A percentile compares a stretch with the other conserved stretches of the same genome.
phyloP scores from a whole-genome alignment of 805 yeast species.

The Candida khao-thaluensis region DNA sequence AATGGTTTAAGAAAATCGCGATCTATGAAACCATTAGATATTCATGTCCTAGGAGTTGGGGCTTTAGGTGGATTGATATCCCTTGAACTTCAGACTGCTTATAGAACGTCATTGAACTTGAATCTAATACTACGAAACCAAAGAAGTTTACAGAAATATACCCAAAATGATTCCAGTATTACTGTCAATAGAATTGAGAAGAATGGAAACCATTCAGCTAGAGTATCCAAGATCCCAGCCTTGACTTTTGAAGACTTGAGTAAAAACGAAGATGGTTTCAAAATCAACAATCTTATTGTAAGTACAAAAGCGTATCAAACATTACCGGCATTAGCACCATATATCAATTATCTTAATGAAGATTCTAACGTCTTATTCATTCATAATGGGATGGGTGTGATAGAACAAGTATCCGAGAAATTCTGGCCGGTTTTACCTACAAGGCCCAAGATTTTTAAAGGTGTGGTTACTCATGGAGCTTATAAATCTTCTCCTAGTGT shows the following conservation, averaged over 20 bases:
- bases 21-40: slow-evolving; percentile 1
- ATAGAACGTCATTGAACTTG: neutral
- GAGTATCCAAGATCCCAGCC: neutral
- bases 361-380: slow-evolving; percentile 60
- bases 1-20: neutral
- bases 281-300: slow-evolving; percentile 51
- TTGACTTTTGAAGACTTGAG: neutral
- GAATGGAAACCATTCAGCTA: slow-evolving; percentile 1
- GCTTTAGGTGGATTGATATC: slow-evolving; percentile 17
- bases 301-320: slow-evolving; percentile 83
- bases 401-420: slow-evolving; percentile 47
- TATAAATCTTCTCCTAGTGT: slow-evolving; percentile 41
- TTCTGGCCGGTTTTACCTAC: slow-evolving; percentile 49
- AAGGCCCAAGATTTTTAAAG: slow-evolving; percentile 66
- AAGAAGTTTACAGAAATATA: neutral
- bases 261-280: slow-evolving; percentile 3
- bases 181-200: slow-evolving; percentile 12
- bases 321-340: slow-evolving; percentile 55
- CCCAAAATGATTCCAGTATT: neutral
- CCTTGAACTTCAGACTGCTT: slow-evolving; percentile 10
- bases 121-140: slow-evolving; percentile 4
- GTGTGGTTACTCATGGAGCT: slow-evolving; percentile 83
- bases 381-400: slow-evolving; percentile 86
- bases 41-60: slow-evolving; percentile 16
- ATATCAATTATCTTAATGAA: slow-evolving; percentile 46